Percentiles rank a stretch among this genome's conserved stretches.
These are phyloP conservation scores for Avena eriantha DNA, from an alignment of 176 grass and related monocot genomes.

Conservation along the genomic window DNA sequence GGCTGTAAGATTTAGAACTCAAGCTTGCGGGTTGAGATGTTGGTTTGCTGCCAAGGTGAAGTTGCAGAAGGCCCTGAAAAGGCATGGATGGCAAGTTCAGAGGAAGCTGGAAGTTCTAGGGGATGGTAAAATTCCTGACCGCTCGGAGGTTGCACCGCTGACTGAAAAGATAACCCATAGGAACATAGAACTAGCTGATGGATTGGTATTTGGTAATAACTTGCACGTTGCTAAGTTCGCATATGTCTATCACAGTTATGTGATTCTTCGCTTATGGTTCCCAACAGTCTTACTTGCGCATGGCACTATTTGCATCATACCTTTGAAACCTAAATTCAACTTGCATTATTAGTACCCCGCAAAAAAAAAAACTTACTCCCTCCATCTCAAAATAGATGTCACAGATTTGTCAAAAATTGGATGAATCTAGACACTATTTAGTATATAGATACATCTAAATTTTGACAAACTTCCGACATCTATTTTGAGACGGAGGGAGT, in stretches of 20 bases:
- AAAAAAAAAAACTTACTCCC: too few relatives aligned
- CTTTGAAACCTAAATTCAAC: conserved; percentile 23
- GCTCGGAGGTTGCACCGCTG: conserved; percentile 22
- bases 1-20: conserved; percentile 30
- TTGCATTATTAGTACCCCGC: conserved; percentile 6
- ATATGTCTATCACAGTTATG: background rate
- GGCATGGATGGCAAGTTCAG: conserved; percentile 52
- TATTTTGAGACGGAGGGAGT: too few relatives aligned
- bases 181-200: conserved; percentile 25
- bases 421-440: too few relatives aligned
- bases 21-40: conserved; percentile 54
- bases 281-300: background rate
- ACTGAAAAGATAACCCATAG: conserved; percentile 19
- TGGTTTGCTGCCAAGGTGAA: conserved; percentile 58
- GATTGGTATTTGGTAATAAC: conserved; percentile 35
- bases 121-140: conserved; percentile 36
- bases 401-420: too few relatives aligned
- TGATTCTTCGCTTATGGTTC: background rate
- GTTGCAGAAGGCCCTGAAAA: conserved; percentile 51
- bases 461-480: too few relatives aligned
- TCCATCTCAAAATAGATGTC: too few relatives aligned
- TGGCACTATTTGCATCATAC: conserved; percentile 26
- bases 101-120: conserved; percentile 49
- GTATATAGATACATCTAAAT: too few relatives aligned
- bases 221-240: background rate